These are phyloP conservation scores for Pseudopithomyces chartarum DNA, from an alignment of 2,329 filamentous ascomycete genomes.

Conservation along the genomic window DNA sequence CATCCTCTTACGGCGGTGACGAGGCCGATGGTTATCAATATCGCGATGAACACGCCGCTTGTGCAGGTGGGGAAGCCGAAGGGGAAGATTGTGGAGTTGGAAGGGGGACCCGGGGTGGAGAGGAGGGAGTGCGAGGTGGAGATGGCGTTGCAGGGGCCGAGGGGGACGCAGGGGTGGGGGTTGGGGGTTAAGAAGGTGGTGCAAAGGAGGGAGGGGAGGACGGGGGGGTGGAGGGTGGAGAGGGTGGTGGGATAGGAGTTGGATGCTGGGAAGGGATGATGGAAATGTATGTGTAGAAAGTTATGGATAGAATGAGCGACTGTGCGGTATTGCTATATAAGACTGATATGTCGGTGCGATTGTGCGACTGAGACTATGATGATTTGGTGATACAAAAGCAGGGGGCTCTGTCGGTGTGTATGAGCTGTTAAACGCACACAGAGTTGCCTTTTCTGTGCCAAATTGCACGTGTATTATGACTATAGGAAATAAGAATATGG, in stretches of 20 bases:
- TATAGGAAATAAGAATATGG: too few relatives aligned
- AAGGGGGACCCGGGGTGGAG: constrained; percentile 44
- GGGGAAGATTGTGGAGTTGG: constrained; percentile 70
- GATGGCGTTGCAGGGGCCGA: constrained; percentile 74
- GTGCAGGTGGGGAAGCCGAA: constrained; percentile 88
- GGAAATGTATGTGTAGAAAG: background rate
- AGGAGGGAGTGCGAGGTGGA: constrained; percentile 82
- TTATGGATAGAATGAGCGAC: too few relatives aligned
- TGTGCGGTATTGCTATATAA: too few relatives aligned
- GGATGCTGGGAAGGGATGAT: too few relatives aligned
- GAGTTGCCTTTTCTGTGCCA: too few relatives aligned
- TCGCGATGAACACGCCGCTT: constrained; percentile 85
- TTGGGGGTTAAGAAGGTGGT: constrained; percentile 82
- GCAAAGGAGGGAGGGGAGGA: constrained; percentile 74
- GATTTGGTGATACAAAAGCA: too few relatives aligned
- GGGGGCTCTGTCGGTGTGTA: too few relatives aligned
- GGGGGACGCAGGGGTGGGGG: constrained; percentile 75
- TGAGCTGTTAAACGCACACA: too few relatives aligned
- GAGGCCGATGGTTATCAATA: constrained; percentile 72
- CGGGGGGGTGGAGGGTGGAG: constrained; percentile 73
- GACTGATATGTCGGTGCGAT: too few relatives aligned
- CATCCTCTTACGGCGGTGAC: constrained; percentile 82
- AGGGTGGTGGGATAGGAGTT: constrained; percentile 52
- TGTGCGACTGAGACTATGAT: too few relatives aligned
- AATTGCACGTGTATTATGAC: too few relatives aligned